phyloP scores from a whole-genome alignment of 106 monocot genomes.

The Dendrobium huoshanense region DNA sequence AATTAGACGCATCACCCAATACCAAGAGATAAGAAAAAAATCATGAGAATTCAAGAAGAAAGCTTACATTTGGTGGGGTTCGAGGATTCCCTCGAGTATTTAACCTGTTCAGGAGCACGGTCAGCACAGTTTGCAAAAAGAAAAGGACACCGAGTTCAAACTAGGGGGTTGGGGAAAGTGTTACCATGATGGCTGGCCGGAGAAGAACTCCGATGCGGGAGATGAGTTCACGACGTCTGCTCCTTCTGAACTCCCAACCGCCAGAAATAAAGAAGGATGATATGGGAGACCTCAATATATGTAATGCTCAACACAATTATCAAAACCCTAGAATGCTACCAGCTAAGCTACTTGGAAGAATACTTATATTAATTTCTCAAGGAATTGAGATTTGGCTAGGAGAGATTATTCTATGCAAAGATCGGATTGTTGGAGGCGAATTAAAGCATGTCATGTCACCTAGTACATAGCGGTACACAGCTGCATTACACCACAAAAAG shows the following conservation, averaged over 20 bases:
- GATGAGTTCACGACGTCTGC: neutral
- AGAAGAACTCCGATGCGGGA: neutral
- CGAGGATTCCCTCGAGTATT: constrained; percentile 2
- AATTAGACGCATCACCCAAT: neutral
- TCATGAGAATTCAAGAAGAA: neutral
- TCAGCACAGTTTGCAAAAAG: neutral
- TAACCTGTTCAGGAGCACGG: neutral
- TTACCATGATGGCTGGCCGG: neutral
- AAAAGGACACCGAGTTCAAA: neutral
- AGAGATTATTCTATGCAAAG: no score
- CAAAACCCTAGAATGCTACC: neutral
- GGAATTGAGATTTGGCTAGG: no score
- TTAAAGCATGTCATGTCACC: no score
- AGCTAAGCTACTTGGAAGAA: no score
- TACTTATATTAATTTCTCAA: no score
- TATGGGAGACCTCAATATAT: neutral
- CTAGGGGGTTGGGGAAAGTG: neutral
- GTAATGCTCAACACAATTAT: no score
- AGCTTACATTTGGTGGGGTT: constrained; percentile 3
- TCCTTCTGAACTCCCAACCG: neutral
- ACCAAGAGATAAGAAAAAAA: neutral
- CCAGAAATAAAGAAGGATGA: neutral
- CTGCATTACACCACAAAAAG: no score
- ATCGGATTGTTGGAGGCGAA: no score
- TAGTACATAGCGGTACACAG: no score